Evolutionary conservation across 345 rosid species (phyloP).

Genomic region (Acer negundo): DNA sequence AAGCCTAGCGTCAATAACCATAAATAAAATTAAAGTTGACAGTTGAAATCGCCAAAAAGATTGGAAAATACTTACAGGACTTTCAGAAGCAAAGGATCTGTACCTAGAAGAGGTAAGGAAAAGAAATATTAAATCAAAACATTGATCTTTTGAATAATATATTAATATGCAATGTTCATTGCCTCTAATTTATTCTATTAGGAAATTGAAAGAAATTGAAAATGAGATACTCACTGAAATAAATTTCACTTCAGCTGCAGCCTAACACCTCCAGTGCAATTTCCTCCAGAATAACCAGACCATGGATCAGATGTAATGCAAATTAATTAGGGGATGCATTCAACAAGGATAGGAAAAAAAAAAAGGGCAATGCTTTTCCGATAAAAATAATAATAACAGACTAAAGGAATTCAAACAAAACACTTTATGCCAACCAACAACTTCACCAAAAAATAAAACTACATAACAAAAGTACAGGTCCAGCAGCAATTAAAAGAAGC

Average conservation of each 20-base stretch:
- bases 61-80: slow-evolving; percentile 43
- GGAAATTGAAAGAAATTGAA: background rate
- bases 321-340: slow-evolving; percentile 39
- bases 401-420: slow-evolving; percentile 2
- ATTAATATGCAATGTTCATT: background rate
- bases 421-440: slow-evolving; percentile 5
- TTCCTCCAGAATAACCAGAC: slow-evolving; percentile 53
- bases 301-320: slow-evolving; percentile 69
- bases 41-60: background rate
- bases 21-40: background rate
- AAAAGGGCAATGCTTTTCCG: background rate
- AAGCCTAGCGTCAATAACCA: slow-evolving; percentile 3
- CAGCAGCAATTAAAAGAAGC: background rate
- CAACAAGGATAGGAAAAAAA: background rate
- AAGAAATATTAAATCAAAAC: slow-evolving; percentile 14
- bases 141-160: background rate
- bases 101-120: slow-evolving; percentile 37
- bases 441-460: background rate
- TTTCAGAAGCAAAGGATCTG: slow-evolving; percentile 28
- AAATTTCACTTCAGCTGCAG: slow-evolving; percentile 33
- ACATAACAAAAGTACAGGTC: background rate
- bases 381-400: slow-evolving; percentile 3
- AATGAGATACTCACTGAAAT: slow-evolving; percentile 38
- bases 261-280: slow-evolving; percentile 42
- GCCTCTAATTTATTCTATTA: slow-evolving; percentile 11